Conservation (phyloP, 129 eudicot species). For the Chrysanthemum makinoi region DNA sequence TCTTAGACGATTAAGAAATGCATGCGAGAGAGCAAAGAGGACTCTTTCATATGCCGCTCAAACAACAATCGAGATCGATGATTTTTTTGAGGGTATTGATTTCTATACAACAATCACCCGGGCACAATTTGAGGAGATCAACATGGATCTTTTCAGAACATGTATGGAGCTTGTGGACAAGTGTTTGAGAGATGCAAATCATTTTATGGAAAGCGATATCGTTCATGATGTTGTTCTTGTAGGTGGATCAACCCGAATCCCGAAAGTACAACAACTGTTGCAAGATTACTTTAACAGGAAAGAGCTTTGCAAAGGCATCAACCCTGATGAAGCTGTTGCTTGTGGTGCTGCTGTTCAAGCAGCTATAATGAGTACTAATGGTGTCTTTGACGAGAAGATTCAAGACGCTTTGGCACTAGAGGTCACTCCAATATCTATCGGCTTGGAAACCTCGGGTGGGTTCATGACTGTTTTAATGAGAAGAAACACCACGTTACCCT, state of each 20-base stretch:
- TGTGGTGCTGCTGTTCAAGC: slow-evolving; percentile 9
- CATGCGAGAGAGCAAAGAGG: slow-evolving; percentile 4
- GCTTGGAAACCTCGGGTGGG: slow-evolving; percentile 13
- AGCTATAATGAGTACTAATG: neutral
- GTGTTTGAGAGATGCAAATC: neutral
- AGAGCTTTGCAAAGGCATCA: neutral
- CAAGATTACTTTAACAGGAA: neutral
- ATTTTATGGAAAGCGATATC: neutral
- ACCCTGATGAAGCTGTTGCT: neutral
- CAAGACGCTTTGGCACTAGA: neutral
- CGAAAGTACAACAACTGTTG: neutral
- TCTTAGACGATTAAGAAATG: neutral
- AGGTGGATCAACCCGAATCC: neutral
- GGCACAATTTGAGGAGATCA: neutral
- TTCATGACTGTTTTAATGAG: slow-evolving; percentile 16
- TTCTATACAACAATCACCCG: slow-evolving; percentile 1
- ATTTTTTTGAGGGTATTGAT: neutral
- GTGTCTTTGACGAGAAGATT: neutral
- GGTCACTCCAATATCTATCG: slow-evolving; percentile 24
- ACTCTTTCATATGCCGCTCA: neutral
- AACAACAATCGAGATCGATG: neutral
- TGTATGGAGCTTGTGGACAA: neutral
- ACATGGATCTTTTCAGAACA: neutral
- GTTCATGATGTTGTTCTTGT: neutral
- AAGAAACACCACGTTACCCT: slow-evolving; percentile 22